phyloP scores from a whole-genome alignment of 2,329 filamentous ascomycete species.

The Aspergillus sp. region DNA sequence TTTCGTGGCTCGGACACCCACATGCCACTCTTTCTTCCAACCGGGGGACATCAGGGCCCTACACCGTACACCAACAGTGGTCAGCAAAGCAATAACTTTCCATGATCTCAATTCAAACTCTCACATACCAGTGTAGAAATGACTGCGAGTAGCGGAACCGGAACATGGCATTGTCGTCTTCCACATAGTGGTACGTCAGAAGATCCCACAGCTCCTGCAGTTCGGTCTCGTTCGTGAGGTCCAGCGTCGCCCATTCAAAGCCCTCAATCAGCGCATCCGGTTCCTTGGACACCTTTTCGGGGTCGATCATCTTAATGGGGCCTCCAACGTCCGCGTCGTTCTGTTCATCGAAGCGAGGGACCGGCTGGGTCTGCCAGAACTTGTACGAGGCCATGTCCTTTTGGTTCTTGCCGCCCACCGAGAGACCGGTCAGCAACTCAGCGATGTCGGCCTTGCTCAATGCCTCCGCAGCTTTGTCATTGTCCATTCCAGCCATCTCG shows the following conservation, averaged over 20 bases:
- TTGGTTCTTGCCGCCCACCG: constrained; percentile 77
- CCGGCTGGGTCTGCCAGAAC: constrained; percentile 98
- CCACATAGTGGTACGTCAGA: constrained; percentile 90
- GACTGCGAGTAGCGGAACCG: constrained; percentile 91
- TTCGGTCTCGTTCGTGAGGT: constrained; percentile 72
- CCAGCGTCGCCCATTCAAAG: constrained; percentile 93
- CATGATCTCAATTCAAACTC: background rate
- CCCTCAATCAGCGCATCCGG: constrained; percentile 72
- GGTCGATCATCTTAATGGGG: constrained; percentile 75
- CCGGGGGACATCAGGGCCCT: constrained; percentile 93
- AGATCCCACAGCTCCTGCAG: constrained; percentile 90
- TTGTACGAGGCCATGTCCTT: constrained; percentile 98
- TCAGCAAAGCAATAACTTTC: background rate
- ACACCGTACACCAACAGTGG: background rate
- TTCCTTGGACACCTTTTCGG: constrained; percentile 74
- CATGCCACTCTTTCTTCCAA: constrained; percentile 92
- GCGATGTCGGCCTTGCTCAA: constrained; percentile 49
- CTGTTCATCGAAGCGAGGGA: constrained; percentile 71
- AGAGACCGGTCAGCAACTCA: constrained; percentile 52
- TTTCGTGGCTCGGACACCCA: constrained; percentile 81
- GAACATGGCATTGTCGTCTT: constrained; percentile 96
- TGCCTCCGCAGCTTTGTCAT: constrained; percentile 54
- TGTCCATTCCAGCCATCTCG: constrained; percentile 69
- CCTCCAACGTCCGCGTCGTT: constrained; percentile 64
- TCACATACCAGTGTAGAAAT: constrained; percentile 76